These are phyloP conservation scores for Thermochaetoides thermophila DNA, from an alignment of 495 filamentous ascomycete species.

Conservation along the genomic window DNA sequence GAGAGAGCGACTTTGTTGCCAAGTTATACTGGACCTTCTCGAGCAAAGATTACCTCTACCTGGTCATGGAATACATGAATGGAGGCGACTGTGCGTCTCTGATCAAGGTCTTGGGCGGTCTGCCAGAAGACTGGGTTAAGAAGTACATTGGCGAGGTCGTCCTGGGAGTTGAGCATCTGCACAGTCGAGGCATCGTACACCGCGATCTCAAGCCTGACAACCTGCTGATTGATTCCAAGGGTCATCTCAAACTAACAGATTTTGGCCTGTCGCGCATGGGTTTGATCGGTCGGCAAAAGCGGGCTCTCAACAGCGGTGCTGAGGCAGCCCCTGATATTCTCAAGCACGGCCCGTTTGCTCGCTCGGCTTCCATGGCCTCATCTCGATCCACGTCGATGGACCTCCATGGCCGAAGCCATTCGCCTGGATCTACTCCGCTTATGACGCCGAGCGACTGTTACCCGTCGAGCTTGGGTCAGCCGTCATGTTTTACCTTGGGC, in stretches of 20 bases:
- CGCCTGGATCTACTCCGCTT: conserved; percentile 69
- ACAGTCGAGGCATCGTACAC: conserved; percentile 87
- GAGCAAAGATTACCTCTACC: conserved; percentile 95
- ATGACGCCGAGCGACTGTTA: conserved; percentile 71
- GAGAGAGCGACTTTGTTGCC: conserved; percentile 96
- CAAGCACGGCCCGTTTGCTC: conserved; percentile 80
- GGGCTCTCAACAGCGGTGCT: conserved; percentile 64
- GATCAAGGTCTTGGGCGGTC: conserved; percentile 78
- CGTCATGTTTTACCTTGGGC: conserved; percentile 82
- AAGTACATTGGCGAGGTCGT: conserved; percentile 95
- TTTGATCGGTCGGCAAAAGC: conserved; percentile 86
- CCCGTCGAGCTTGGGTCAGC: conserved; percentile 50
- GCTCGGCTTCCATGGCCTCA: conserved; percentile 71
- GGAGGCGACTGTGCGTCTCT: conserved; percentile 94
- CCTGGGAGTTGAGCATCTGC: conserved; percentile 86
- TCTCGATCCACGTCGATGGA: conserved; percentile 96
- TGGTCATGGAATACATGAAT: conserved; percentile 99
- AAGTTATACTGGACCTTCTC: conserved; percentile 99
- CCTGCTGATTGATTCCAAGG: conserved; percentile 89
- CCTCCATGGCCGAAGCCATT: conserved; percentile 54
- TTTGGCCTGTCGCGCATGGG: conserved; percentile 98
- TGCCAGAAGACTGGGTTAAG: conserved; percentile 94
- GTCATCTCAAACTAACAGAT: conserved; percentile 92
- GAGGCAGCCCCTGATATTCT: conserved; percentile 81
- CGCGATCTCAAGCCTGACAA: conserved; percentile 96